A percentile compares a stretch with the other conserved stretches of the same genome.
Conservation (phyloP, 148 eudicot genomes). For the Tetragonia tetragonoides region DNA sequence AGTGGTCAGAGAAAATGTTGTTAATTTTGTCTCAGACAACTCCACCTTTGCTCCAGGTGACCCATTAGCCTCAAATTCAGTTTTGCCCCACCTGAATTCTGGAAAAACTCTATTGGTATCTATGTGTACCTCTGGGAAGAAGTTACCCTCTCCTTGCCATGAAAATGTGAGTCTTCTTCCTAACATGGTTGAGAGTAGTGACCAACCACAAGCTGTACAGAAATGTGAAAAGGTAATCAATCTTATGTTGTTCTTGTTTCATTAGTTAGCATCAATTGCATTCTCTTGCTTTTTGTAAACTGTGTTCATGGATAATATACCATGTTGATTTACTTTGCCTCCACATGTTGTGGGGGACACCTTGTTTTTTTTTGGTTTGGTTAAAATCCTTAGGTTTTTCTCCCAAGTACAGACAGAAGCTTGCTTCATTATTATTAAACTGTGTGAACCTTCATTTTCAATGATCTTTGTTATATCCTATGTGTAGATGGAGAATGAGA, state of each 20-base stretch:
- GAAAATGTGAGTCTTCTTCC: conserved; percentile 34
- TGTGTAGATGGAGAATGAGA: conserved; percentile 43
- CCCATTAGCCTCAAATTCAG: conserved; percentile 26
- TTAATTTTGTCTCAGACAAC: conserved; percentile 32
- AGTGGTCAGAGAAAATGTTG: conserved; percentile 50
- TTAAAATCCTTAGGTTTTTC: too few relatives aligned
- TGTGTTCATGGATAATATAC: not conserved
- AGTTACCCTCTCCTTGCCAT: conserved; percentile 34
- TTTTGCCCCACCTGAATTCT: conserved; percentile 27
- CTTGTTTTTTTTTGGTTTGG: too few relatives aligned
- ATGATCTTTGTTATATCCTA: not conserved
- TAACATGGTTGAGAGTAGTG: conserved; percentile 37
- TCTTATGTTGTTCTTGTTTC: not conserved
- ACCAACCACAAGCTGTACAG: conserved; percentile 27
- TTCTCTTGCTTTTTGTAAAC: not conserved
- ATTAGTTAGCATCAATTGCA: too few relatives aligned
- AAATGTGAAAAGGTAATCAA: conserved; percentile 45
- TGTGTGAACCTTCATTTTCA: not conserved
- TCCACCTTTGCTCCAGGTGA: conserved; percentile 30
- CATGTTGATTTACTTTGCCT: too few relatives aligned
- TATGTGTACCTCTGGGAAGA: conserved; percentile 27
- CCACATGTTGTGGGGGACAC: too few relatives aligned
- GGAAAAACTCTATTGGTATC: conserved; percentile 24
- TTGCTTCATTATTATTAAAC: too few relatives aligned
- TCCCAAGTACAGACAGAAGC: not conserved